A percentile compares a stretch with the other conserved stretches of the same genome.
These are phyloP conservation scores for Cokeromyces recurvatus DNA, from an alignment of 371 early-diverging fungal species.

Conservation along the genomic window DNA sequence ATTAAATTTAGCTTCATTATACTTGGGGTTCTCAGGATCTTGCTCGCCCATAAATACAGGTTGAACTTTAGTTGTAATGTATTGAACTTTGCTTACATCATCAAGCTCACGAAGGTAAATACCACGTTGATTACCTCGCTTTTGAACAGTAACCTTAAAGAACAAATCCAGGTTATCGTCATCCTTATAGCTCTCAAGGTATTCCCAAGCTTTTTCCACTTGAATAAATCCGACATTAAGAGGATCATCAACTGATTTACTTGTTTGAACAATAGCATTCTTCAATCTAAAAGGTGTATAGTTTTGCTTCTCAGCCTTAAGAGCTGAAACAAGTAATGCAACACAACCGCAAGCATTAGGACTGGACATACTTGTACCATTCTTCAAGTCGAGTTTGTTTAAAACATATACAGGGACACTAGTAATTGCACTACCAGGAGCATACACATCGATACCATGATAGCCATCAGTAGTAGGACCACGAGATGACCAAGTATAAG, in stretches of 20 bases:
- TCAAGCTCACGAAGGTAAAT: conserved; percentile 81
- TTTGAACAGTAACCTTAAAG: conserved; percentile 42
- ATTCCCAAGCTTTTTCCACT: conserved; percentile 83
- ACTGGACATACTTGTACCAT: conserved; percentile 92
- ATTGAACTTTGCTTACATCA: conserved; percentile 65
- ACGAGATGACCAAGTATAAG: conserved; percentile 88
- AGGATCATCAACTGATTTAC: conserved; percentile 74
- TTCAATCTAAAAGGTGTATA: conserved; percentile 84
- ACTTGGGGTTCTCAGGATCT: conserved; percentile 56
- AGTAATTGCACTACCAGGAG: conserved; percentile 93
- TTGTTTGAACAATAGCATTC: conserved; percentile 71
- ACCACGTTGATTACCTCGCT: conserved; percentile 60
- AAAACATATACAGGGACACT: conserved; percentile 84
- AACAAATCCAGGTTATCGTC: conserved; percentile 65
- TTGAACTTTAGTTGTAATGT: conserved; percentile 53
- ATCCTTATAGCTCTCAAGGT: conserved; percentile 58
- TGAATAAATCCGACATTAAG: conserved; percentile 82
- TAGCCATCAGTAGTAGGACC: conserved; percentile 90
- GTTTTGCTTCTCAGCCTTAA: conserved; percentile 59
- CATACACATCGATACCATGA: conserved; percentile 80
- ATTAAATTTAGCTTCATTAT: conserved; percentile 62
- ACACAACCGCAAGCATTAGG: conserved; percentile 90
- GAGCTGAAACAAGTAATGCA: conserved; percentile 75
- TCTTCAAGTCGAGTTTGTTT: conserved; percentile 76
- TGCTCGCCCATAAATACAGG: conserved; percentile 75